phyloP scores from a whole-genome alignment of 108 stramenopile genomes.

The Aurantiochytrium sp. region DNA sequence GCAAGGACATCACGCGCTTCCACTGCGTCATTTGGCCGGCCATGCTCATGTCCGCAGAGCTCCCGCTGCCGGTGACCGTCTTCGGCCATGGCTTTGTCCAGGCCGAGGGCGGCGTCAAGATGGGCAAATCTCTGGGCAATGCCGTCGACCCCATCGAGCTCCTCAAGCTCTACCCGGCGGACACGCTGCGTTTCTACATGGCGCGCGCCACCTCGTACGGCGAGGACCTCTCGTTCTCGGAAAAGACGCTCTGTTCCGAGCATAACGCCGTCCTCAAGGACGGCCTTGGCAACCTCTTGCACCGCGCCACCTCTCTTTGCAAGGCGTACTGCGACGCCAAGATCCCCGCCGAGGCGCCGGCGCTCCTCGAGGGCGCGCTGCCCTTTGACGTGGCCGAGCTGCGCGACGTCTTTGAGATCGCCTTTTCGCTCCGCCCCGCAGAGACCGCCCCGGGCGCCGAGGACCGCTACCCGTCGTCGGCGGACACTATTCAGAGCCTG shows the following conservation, averaged over 20 bases:
- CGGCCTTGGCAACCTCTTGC: constrained; percentile 89
- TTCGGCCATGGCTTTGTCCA: constrained; percentile 96
- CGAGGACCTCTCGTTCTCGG: constrained; percentile 78
- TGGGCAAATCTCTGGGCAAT: constrained; percentile 95
- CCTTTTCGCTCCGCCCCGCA: constrained; percentile 60
- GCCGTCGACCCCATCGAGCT: constrained; percentile 94
- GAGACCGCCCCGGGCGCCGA: constrained; percentile 71
- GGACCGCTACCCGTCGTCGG: constrained; percentile 61
- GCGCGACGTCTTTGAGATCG: constrained; percentile 51
- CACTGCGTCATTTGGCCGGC: constrained; percentile 98
- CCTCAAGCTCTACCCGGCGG: constrained; percentile 77
- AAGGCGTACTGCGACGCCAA: constrained; percentile 77
- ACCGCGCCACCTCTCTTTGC: constrained; percentile 85
- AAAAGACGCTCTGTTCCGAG: constrained; percentile 74
- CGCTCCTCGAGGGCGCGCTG: background rate
- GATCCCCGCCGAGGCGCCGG: constrained; percentile 60
- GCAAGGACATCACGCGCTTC: constrained; percentile 98
- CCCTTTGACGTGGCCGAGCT: constrained; percentile 38
- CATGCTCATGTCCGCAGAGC: constrained; percentile 86
- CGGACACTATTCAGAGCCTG: constrained; percentile 69
- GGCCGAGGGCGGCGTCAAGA: constrained; percentile 95
- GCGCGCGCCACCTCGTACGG: constrained; percentile 88
- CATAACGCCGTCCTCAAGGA: constrained; percentile 94
- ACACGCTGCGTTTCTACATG: constrained; percentile 88
- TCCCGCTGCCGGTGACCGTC: constrained; percentile 82